Percentiles rank a stretch among this genome's conserved stretches.
phyloP scores from a whole-genome alignment of 768 basidiomycete genomes.

The Mycena latifolia region DNA sequence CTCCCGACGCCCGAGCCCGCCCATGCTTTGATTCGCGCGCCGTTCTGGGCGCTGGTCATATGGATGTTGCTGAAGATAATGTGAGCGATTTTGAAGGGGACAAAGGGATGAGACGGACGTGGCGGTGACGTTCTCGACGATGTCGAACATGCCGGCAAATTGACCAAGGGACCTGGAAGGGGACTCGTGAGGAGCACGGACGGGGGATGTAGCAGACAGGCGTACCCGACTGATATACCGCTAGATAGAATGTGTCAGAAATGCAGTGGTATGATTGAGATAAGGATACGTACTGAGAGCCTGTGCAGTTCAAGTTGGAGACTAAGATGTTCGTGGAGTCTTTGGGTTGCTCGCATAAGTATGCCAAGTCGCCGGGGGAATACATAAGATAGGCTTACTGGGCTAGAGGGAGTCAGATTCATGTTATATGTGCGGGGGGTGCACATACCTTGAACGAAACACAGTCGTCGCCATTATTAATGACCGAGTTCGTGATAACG shows the following conservation, averaged over 20 bases:
- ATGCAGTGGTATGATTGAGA: background rate
- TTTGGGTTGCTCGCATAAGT: background rate
- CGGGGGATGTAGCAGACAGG: background rate
- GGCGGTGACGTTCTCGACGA: conserved; percentile 71
- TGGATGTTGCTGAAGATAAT: conserved; percentile 58
- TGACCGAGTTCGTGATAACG: conserved; percentile 60
- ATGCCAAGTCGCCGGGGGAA: background rate
- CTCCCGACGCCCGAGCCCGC: conserved; percentile 71
- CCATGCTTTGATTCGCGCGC: conserved; percentile 77
- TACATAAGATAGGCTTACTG: conserved; percentile 9
- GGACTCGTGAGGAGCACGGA: background rate
- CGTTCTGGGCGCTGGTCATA: conserved; percentile 75
- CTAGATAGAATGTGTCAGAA: conserved; percentile 37
- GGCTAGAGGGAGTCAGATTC: conserved; percentile 27
- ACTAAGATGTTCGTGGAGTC: conserved; percentile 70
- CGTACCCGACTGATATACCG: conserved; percentile 54
- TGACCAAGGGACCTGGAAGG: conserved; percentile 67
- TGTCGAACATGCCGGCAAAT: conserved; percentile 65
- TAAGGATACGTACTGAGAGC: conserved; percentile 61
- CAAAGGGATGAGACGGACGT: conserved; percentile 46
- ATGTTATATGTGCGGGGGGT: conserved; percentile 3
- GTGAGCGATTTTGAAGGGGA: background rate
- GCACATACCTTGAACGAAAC: conserved; percentile 68
- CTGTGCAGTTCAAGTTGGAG: conserved; percentile 68
- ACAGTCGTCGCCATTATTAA: conserved; percentile 70